These are phyloP conservation scores for Fraxinus albicans DNA, from an alignment of 305 asterid genomes.

Conservation along the genomic window DNA sequence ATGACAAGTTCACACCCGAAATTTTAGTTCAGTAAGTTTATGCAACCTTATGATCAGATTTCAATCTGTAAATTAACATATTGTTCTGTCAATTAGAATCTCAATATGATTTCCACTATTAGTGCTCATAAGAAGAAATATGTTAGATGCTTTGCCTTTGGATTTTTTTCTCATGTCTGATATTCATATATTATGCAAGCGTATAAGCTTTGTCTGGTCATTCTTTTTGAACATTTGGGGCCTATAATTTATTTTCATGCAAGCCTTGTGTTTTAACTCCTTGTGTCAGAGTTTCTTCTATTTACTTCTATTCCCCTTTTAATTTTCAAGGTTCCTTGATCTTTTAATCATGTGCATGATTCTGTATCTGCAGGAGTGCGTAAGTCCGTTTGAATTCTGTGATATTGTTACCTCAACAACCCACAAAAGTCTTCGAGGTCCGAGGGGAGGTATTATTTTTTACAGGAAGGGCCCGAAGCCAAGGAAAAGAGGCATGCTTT, in stretches of 20 bases:
- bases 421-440: slow-evolving; percentile 96
- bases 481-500: slow-evolving; percentile 67
- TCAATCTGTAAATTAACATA: neutral
- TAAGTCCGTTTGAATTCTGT: slow-evolving; percentile 84
- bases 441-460: slow-evolving; percentile 91
- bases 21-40: neutral
- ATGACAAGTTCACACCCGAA: neutral
- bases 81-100: neutral
- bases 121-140: neutral
- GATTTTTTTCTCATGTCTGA: neutral
- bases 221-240: neutral
- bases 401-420: slow-evolving; percentile 95
- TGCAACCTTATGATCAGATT: neutral
- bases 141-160: neutral
- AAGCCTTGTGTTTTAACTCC: neutral
- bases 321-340: slow-evolving; percentile 1
- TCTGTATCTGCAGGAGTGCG: slow-evolving; percentile 63
- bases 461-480: slow-evolving; percentile 82
- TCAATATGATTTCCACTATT: neutral
- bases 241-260: neutral
- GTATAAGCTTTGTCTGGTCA: neutral
- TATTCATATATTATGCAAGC: neutral
- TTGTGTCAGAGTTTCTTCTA: neutral
- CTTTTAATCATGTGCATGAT: slow-evolving; percentile 6
- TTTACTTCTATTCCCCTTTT: neutral